Evolutionary conservation across 352 stramenopile genomes (phyloP), one percentile per base, ranked within the genome.

Genomic region (Phytophthora brassicae): DNA sequence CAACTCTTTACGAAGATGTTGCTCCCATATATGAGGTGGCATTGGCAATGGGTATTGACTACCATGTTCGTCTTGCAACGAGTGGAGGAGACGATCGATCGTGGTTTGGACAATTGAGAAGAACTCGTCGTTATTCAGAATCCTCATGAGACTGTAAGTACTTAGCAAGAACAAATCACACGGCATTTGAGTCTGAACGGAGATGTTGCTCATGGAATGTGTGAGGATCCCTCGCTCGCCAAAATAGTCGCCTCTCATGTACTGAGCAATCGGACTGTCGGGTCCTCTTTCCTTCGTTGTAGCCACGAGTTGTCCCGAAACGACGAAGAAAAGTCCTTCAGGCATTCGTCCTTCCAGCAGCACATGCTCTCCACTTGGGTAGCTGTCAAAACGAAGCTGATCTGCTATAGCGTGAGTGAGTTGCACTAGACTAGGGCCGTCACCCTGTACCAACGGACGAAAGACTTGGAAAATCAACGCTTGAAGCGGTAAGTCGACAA

Each of bases 301-400:
- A 13, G 54, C 63, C 31, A 64, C 28, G 0, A 89, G 35, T 22
- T 77, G 66, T 0, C 80, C 80, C 13, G 67, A 68, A 6, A 89
- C 74, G 2, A 89, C 77, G 52, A 89, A 89, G 43, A 83, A 89
- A 47, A 89, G 72, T 1, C 70, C 70, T 16, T 55, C 66, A 0
- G 65, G 62, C 20, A 88, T 78, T 12, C 68, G 59, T 9, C 78
- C 76, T 49, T 90, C 78, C 0, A 72, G 48, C 2, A 85, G 31
- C 16, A 88, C 76, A 17, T 60, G 59, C 49, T 88, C 76, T 2
- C 68, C 74, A 9, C 70, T 74, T 8, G 74, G 74, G 24, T 87
- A 88, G 3, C 67, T 72, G 39, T 84, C 75, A 44, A 88, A 85
- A 11, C 60, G 61, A 8, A 89, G 63, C 3, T 79, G 58, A 1